phyloP scores from a whole-genome alignment of 352 stramenopile genomes.

The Peronospora destructor region DNA sequence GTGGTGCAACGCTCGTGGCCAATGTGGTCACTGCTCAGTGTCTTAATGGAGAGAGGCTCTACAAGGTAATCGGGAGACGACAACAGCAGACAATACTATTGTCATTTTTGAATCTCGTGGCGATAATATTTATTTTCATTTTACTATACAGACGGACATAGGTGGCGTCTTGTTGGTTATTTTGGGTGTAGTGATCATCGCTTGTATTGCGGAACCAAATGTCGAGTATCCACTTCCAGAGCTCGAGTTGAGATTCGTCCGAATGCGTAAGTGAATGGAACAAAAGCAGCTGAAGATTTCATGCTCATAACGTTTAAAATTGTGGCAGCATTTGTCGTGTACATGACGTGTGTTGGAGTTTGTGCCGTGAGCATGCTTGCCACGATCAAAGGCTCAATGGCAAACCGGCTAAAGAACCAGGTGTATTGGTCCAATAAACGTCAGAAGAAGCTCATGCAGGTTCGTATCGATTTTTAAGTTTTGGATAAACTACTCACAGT shows the following conservation, averaged over 20 bases:
- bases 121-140: neutral
- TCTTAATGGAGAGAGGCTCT: constrained; percentile 74
- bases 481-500: neutral
- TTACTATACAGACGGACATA: constrained; percentile 54
- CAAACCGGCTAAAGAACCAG: constrained; percentile 80
- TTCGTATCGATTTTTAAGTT: constrained; percentile 4
- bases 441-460: constrained; percentile 78
- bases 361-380: constrained; percentile 76
- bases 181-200: constrained; percentile 79
- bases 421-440: constrained; percentile 75
- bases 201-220: constrained; percentile 79
- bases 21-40: constrained; percentile 86
- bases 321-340: constrained; percentile 58
- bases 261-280: constrained; percentile 34
- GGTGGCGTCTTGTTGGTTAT: constrained; percentile 84
- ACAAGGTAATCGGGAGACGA: constrained; percentile 29
- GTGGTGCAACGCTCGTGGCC: constrained; percentile 78
- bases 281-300: neutral
- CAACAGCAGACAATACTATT: neutral
- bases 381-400: constrained; percentile 84
- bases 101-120: neutral
- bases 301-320: neutral
- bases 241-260: constrained; percentile 76
- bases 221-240: constrained; percentile 81
- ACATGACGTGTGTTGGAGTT: constrained; percentile 70